These are phyloP conservation scores for Fusarium sp. DNA, from an alignment of 2,329 filamentous ascomycete species.

Conservation along the genomic window DNA sequence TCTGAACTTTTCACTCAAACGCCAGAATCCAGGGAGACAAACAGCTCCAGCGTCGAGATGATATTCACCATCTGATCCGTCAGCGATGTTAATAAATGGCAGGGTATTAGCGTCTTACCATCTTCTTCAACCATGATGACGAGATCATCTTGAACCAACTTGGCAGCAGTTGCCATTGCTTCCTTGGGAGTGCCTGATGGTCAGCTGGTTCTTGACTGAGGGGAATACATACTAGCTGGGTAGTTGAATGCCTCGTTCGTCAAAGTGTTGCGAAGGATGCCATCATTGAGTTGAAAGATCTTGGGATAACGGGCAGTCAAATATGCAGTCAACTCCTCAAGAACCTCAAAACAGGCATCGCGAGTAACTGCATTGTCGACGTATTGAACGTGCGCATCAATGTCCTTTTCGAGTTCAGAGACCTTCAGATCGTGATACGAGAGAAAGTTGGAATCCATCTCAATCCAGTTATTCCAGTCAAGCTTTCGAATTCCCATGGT, in stretches of 20 bases:
- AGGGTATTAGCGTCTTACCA: fast-evolving
- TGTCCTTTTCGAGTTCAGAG: conserved; percentile 23
- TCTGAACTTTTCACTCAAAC: conserved; percentile 30
- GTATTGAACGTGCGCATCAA: conserved; percentile 29
- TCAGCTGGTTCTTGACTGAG: fast-evolving
- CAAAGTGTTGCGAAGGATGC: conserved; percentile 1
- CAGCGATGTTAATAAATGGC: fast-evolving
- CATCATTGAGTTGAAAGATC: conserved; percentile 9
- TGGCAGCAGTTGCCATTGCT: conserved; percentile 26
- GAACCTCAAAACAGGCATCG: conserved; percentile 31
- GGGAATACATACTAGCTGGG: conserved; percentile 1
- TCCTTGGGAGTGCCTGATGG: conserved; percentile 21
- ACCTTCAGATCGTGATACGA: conserved; percentile 32
- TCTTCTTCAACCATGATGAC: conserved; percentile 34
- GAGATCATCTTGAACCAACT: conserved; percentile 32
- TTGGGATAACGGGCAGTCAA: conserved; percentile 27
- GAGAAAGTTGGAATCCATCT: conserved; percentile 35
- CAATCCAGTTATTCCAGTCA: conserved; percentile 35
- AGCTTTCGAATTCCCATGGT: conserved; percentile 36
- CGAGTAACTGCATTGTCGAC: conserved; percentile 22
- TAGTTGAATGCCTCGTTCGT: conserved; percentile 18
- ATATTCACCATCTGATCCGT: conserved; percentile 12
- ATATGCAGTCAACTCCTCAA: conserved; percentile 20
- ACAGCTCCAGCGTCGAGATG: conserved; percentile 36
- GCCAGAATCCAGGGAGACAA: conserved; percentile 33